phyloP scores from a whole-genome alignment of 2,329 filamentous ascomycete species.

The Graphilbum fragrans region DNA sequence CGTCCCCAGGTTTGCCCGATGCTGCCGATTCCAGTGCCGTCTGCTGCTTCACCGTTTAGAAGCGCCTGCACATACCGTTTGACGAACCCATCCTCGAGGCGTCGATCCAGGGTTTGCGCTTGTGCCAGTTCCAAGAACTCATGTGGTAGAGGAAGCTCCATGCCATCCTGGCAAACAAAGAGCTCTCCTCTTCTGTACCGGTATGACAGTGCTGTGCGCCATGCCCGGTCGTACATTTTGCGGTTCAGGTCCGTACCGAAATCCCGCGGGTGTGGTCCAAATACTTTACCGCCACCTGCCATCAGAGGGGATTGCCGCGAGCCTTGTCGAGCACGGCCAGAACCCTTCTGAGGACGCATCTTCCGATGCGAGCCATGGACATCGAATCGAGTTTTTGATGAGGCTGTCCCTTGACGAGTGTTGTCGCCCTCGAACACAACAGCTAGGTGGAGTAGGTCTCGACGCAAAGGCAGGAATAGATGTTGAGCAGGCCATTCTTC shows the following conservation, averaged over 20 bases:
- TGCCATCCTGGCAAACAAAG: conserved; percentile 67
- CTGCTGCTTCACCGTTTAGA: conserved; percentile 29
- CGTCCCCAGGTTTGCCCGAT: conserved; percentile 53
- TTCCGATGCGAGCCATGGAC: conserved; percentile 77
- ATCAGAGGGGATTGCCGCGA: conserved; percentile 71
- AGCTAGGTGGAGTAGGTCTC: conserved; percentile 85
- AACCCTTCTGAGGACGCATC: conserved; percentile 76
- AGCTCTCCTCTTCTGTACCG: conserved; percentile 80
- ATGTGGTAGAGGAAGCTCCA: conserved; percentile 50
- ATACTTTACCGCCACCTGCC: conserved; percentile 73
- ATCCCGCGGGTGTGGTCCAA: conserved; percentile 85
- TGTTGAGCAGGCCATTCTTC: conserved; percentile 71
- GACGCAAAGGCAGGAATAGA: conserved; percentile 74
- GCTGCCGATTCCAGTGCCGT: conserved; percentile 4
- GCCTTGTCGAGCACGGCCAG: conserved; percentile 67
- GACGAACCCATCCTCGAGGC: conserved; percentile 34
- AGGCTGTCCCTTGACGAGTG: conserved; percentile 77
- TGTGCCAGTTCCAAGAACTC: conserved; percentile 32
- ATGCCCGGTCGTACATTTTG: conserved; percentile 93
- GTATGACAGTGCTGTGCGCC: conserved; percentile 87
- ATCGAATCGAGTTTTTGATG: conserved; percentile 68
- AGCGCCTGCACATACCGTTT: conserved; percentile 54
- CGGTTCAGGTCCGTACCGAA: conserved; percentile 72
- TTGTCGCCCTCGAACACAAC: conserved; percentile 86
- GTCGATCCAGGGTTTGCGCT: conserved; percentile 19